A percentile compares a stretch with the other conserved stretches of the same genome.
Conservation (phyloP, 306 rosid species). For the Biancaea sappan region DNA sequence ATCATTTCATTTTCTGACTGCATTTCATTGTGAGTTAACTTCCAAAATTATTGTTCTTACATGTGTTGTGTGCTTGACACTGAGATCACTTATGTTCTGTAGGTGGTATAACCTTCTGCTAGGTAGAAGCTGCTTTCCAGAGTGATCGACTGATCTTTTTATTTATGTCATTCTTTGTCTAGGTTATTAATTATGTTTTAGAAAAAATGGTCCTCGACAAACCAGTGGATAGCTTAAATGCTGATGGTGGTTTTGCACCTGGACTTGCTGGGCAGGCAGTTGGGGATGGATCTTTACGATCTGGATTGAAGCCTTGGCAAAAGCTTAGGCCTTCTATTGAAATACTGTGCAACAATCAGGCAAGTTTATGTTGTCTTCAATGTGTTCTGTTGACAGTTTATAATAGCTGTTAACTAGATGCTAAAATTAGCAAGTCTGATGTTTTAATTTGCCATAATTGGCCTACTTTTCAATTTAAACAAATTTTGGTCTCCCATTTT, state of each 20-base stretch:
- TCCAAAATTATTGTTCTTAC: not conserved
- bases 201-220: constrained; percentile 98
- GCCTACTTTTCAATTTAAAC: constrained; percentile 13
- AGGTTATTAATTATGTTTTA: constrained; percentile 90
- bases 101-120: not conserved
- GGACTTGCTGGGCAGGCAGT: constrained; percentile 63
- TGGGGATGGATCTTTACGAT: constrained; percentile 85
- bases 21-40: not conserved
- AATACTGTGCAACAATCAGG: constrained; percentile 96
- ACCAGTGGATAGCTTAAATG: constrained; percentile 65
- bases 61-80: not conserved
- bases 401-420: not conserved
- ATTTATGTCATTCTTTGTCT: constrained; percentile 20
- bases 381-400: constrained; percentile 3
- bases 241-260: constrained; percentile 68
- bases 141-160: constrained; percentile 25
- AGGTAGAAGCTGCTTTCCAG: constrained; percentile 18
- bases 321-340: constrained; percentile 90
- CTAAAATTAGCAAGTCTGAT: constrained; percentile 11
- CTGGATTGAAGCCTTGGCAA: constrained; percentile 89
- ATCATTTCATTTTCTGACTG: not conserved
- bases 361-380: constrained; percentile 41
- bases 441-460: constrained; percentile 1
- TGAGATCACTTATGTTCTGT: not conserved
- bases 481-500: constrained; percentile 1